These are phyloP conservation scores for Coemansia interrupta DNA, from an alignment of 192 early-diverging fungal species.

Conservation along the genomic window DNA sequence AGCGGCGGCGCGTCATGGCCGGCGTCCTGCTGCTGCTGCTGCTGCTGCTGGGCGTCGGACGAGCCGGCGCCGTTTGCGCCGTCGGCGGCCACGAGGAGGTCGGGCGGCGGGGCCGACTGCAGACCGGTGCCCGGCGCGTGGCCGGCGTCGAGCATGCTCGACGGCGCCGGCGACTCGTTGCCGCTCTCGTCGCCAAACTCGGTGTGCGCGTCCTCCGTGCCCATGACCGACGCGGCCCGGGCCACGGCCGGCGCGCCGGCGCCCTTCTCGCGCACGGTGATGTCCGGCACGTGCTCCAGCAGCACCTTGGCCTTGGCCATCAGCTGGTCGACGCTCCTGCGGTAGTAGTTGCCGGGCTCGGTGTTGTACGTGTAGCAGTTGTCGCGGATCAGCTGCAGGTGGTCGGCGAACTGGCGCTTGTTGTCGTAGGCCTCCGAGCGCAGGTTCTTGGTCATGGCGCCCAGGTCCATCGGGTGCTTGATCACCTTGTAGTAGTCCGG, in stretches of 20 bases:
- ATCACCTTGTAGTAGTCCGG: conserved; percentile 95
- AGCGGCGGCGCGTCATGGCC: conserved; percentile 3
- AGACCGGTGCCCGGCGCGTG: neutral
- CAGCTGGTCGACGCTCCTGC: conserved; percentile 81
- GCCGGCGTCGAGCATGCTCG: conserved; percentile 10
- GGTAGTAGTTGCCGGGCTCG: conserved; percentile 81
- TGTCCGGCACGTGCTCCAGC: conserved; percentile 78
- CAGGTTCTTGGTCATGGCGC: conserved; percentile 85
- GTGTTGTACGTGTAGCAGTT: conserved; percentile 94
- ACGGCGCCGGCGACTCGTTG: conserved; percentile 42
- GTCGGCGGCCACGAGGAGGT: conserved; percentile 6
- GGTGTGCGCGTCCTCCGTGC: conserved; percentile 57
- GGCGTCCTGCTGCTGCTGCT: conserved; percentile 19
- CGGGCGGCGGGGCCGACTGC: conserved; percentile 3
- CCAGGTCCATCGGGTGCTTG: conserved; percentile 92
- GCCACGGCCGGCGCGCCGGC: conserved; percentile 33
- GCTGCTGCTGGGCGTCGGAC: conserved; percentile 38
- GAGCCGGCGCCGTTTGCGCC: conserved; percentile 10
- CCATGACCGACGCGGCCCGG: conserved; percentile 9
- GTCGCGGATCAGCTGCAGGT: conserved; percentile 84
- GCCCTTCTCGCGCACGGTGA: conserved; percentile 64
- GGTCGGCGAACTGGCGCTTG: conserved; percentile 84
- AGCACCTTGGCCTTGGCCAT: conserved; percentile 69
- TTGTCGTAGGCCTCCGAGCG: conserved; percentile 73
- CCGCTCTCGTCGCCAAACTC: conserved; percentile 60